Base-by-base conservation (phyloP, 2,329 filamentous ascomycete genomes). In the Arthroderma sp. region DNA sequence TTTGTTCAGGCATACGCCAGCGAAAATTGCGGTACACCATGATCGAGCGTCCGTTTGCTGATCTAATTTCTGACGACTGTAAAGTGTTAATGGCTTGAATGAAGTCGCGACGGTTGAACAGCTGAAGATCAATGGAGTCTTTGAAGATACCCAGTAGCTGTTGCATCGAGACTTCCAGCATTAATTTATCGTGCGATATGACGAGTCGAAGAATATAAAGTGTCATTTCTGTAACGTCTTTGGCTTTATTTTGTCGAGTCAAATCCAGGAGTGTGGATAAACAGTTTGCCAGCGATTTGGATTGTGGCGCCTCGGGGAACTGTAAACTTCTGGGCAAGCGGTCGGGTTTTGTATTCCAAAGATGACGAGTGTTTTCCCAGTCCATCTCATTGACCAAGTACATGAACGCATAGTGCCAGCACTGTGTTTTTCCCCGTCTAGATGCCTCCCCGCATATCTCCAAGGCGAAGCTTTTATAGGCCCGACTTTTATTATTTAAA, bases 21-120 rank as follows among this genome's bases (percentile, higher is more conserved):
- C 73, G 72, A 54, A 73, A 67, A 56, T 73, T 70, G 28, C 71
- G 71, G 59, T 76, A 77, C 31, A 76, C 56, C 28, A 74, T 57
- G 37, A 74, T 64, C 11, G 69, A 64, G 33, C 66, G 63, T 11
- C 66, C 62, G 51, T 66, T 67, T 5, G 61, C 66, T 5, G 65
- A 60, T 35, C 69, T 63, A 19, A 62, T 57, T 4, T 65, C 60
- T 15, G 70, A 65, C n/a, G 54, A 60, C 31, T 66, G 64, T 35
- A 71, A 62, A 6, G 64, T 68, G 8, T 59, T 56, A 19, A 74
- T 68, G 21, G 67, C 64, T 15, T 58, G 31, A 17, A 64, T 59
- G 62, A 70, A 72, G 58, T 71, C 63, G 2, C 23, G 2, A 23
- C 17, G 33, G 17, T 15, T 13, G 13, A 54, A 37, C 2, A 54